Percentiles rank a stretch among this genome's conserved stretches.
These are phyloP conservation scores for Lentinus tigrinus DNA, from an alignment of 768 basidiomycete genomes.

Conservation along the genomic window DNA sequence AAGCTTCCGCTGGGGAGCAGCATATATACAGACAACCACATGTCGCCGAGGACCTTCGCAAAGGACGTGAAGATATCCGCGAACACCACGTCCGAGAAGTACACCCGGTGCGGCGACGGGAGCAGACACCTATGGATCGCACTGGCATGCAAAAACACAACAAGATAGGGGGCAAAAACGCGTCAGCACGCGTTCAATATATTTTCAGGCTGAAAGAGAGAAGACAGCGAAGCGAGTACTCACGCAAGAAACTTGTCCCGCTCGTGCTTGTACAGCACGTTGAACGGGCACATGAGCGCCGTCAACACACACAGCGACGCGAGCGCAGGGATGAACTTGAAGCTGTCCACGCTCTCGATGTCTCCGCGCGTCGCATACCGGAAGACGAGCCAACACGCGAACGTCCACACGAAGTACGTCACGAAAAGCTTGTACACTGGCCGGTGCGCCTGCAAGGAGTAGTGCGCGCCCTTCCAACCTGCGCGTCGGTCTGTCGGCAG, in stretches of 20 bases:
- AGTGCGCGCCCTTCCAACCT: conserved; percentile 36
- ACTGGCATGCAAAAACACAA: conserved; percentile 43
- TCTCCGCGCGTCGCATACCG: conserved; percentile 58
- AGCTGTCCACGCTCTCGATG: conserved; percentile 62
- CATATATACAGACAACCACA: conserved; percentile 88
- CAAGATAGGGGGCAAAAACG: not conserved
- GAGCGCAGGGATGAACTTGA: conserved; percentile 73
- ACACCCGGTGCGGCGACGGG: conserved; percentile 61
- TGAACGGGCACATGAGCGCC: conserved; percentile 64
- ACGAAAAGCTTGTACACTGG: conserved; percentile 69
- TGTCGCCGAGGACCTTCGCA: conserved; percentile 93
- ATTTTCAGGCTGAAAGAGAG: no score
- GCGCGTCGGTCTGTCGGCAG: conserved; percentile 24
- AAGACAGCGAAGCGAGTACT: conserved; percentile 31
- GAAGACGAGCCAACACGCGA: conserved; percentile 69
- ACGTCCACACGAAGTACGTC: conserved; percentile 59
- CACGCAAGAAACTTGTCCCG: conserved; percentile 79
- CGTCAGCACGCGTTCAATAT: not conserved
- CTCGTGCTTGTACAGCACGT: conserved; percentile 65
- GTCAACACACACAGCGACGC: conserved; percentile 58
- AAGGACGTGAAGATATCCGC: conserved; percentile 97
- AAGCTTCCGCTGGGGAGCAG: conserved; percentile 83
- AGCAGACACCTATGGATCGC: conserved; percentile 73
- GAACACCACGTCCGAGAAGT: conserved; percentile 90
- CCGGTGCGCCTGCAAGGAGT: conserved; percentile 45